These are phyloP conservation scores for Tetrastigma voinierianum DNA, from an alignment of 164 flowering plant genomes.

Conservation along the genomic window DNA sequence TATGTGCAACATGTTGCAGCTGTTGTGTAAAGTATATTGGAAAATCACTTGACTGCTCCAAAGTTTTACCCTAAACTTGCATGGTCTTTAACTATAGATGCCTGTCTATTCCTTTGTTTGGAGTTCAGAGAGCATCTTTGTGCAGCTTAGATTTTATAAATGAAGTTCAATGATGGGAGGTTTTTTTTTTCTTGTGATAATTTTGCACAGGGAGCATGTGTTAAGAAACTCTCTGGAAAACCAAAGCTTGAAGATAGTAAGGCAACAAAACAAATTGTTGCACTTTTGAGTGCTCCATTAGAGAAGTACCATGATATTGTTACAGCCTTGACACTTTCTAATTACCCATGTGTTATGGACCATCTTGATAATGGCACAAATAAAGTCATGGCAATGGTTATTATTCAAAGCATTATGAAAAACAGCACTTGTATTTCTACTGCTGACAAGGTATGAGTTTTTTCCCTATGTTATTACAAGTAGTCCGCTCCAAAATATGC, in stretches of 20 bases:
- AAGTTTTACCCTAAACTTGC: too few relatives aligned
- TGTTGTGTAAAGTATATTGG: too few relatives aligned
- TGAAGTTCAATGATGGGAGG: too few relatives aligned
- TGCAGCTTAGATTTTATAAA: too few relatives aligned
- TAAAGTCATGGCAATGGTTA: slow-evolving; percentile 94
- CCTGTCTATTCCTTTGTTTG: too few relatives aligned
- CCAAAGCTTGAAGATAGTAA: slow-evolving; percentile 76
- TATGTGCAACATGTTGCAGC: too few relatives aligned
- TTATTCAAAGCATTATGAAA: slow-evolving; percentile 90
- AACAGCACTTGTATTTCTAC: slow-evolving; percentile 75
- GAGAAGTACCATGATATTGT: slow-evolving; percentile 91
- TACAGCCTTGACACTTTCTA: slow-evolving; percentile 81
- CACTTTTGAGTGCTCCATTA: slow-evolving; percentile 94
- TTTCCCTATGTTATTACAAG: background rate
- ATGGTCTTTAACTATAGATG: too few relatives aligned
- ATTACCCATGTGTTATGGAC: slow-evolving; percentile 94
- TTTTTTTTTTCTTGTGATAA: background rate
- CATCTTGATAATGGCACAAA: slow-evolving; percentile 85
- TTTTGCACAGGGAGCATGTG: slow-evolving; percentile 79
- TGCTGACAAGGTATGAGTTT: slow-evolving; percentile 64
- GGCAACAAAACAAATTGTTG: slow-evolving; percentile 94
- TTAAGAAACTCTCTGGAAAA: slow-evolving; percentile 73
- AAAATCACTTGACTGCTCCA: too few relatives aligned
- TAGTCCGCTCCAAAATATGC: too few relatives aligned
- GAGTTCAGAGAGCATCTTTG: too few relatives aligned